These are phyloP conservation scores for Hyphopichia khmerensis DNA, from an alignment of 1,139 yeast species.

Conservation along the genomic window DNA sequence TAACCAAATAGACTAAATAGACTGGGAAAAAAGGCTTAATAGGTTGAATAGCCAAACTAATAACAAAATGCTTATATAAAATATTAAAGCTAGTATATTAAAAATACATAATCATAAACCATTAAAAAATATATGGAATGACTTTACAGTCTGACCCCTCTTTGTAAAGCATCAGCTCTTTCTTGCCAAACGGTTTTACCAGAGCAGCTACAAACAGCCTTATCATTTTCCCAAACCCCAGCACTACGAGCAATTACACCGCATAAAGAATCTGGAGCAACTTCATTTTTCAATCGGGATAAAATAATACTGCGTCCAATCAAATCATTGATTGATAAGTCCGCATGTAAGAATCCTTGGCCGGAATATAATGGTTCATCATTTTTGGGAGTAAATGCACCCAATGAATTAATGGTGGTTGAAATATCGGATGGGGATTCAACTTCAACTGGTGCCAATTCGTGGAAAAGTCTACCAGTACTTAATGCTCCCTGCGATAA, in stretches of 20 bases:
- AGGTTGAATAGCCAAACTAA: too few species aligned
- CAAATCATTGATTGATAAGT: constrained; percentile 56
- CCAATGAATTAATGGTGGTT: constrained; percentile 39
- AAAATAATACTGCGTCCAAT: constrained; percentile 83
- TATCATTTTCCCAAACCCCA: constrained; percentile 95
- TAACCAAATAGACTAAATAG: too few species aligned
- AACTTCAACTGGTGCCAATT: constrained; percentile 50
- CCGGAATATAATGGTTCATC: constrained; percentile 44
- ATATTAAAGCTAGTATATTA: too few species aligned
- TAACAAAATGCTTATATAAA: too few species aligned
- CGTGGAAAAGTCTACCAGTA: constrained; percentile 55
- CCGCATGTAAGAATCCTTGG: constrained; percentile 62
- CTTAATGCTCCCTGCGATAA: constrained; percentile 70
- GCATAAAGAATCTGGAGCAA: constrained; percentile 50
- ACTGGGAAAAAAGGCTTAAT: too few species aligned
- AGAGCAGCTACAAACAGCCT: constrained; percentile 89
- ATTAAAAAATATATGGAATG: too few species aligned
- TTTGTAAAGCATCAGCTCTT: constrained; percentile 64
- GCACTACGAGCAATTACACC: constrained; percentile 97
- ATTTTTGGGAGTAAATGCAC: constrained; percentile 23
- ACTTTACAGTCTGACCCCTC: constrained; percentile 38
- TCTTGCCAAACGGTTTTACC: constrained; percentile 98
- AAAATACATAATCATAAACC: too few species aligned
- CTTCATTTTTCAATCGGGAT: constrained; percentile 39
- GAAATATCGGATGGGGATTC: constrained; percentile 29